phyloP scores from a whole-genome alignment of 75 land plant genomes.

The Cryptomeria japonica region DNA sequence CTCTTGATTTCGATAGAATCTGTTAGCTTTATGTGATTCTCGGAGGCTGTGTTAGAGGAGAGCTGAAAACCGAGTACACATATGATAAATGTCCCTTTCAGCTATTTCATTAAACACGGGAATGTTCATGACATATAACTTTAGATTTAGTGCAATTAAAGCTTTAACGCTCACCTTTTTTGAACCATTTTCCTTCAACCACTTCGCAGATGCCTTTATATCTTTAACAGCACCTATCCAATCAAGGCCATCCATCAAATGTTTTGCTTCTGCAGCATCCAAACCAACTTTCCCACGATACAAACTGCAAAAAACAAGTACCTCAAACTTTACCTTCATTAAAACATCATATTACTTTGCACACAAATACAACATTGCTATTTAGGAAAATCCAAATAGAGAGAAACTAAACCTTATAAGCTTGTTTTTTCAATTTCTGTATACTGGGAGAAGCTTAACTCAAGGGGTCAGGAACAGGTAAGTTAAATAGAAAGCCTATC shows the following conservation, averaged over 20 bases:
- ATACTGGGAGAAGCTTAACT: not conserved
- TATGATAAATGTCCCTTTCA: not conserved
- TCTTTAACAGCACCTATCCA: constrained; percentile 97
- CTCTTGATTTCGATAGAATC: not conserved
- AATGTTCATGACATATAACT: not conserved
- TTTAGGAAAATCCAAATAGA: not conserved
- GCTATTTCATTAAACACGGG: not conserved
- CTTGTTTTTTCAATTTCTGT: not conserved
- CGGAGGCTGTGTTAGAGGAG: not conserved
- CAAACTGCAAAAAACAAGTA: constrained; percentile 48
- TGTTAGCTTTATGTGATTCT: not conserved
- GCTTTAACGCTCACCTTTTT: constrained; percentile 50
- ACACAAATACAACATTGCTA: not conserved
- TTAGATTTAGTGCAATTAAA: not conserved
- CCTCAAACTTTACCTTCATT: not conserved
- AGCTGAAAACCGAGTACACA: too few relatives aligned
- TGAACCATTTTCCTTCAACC: constrained; percentile 89
- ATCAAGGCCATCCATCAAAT: constrained; percentile 87
- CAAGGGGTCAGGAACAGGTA: not conserved
- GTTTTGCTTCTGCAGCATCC: constrained; percentile 95
- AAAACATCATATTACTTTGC: not conserved
- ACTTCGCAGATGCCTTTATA: constrained; percentile 78
- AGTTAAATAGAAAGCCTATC: not conserved
- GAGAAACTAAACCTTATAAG: not conserved
- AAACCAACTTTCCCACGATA: constrained; percentile 91